These are phyloP conservation scores for Xylaria sp. DNA, from an alignment of 2,329 filamentous ascomycete species.

Conservation along the genomic window DNA sequence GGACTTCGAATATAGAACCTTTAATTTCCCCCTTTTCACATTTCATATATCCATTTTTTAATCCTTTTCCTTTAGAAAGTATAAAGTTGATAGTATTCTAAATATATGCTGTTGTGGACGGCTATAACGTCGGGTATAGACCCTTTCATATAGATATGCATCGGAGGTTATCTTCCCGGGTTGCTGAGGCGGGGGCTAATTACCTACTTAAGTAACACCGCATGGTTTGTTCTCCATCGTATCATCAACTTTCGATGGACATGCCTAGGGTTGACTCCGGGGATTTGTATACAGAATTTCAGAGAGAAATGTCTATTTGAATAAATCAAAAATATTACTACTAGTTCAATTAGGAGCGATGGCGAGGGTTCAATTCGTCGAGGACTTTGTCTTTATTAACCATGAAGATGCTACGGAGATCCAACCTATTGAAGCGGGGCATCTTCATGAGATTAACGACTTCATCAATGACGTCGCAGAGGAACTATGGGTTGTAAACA, in stretches of 20 bases:
- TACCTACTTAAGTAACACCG: slow-evolving; percentile 16
- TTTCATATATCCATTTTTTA: no score
- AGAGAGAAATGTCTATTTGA: background rate
- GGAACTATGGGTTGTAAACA: slow-evolving; percentile 58
- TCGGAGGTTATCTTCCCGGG: slow-evolving; percentile 17
- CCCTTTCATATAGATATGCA: background rate
- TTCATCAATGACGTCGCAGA: slow-evolving; percentile 54
- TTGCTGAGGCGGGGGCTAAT: slow-evolving; percentile 19
- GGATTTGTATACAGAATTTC: background rate
- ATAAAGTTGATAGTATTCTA: background rate
- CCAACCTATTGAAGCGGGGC: slow-evolving; percentile 36
- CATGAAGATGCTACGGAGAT: slow-evolving; percentile 40
- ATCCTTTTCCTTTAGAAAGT: no score
- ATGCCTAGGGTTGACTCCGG: no score
- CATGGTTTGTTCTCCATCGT: slow-evolving; percentile 1
- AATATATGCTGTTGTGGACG: background rate
- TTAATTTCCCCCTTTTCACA: no score
- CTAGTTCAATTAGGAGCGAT: slow-evolving; percentile 30
- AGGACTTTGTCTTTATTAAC: slow-evolving; percentile 47
- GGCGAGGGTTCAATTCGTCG: slow-evolving; percentile 44
- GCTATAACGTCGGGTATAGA: background rate
- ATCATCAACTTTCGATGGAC: background rate
- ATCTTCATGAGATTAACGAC: slow-evolving; percentile 53
- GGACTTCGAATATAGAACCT: background rate
- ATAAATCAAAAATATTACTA: background rate